These are phyloP conservation scores for Cladosporium sp. DNA, from an alignment of 2,329 filamentous ascomycete genomes.

Conservation along the genomic window DNA sequence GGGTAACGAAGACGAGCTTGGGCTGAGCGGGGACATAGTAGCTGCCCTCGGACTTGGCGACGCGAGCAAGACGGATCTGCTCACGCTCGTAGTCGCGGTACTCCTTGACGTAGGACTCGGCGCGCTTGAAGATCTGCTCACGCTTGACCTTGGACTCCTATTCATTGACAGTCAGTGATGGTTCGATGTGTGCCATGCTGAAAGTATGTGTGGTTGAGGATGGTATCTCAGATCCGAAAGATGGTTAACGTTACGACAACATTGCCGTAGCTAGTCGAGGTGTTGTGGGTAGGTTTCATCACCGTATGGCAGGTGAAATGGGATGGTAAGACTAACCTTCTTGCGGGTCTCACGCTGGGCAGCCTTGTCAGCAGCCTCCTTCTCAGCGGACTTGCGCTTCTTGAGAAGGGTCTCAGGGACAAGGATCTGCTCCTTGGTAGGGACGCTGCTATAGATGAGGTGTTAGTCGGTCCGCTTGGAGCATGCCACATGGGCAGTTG, in stretches of 20 bases:
- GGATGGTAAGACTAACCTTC: constrained; percentile 63
- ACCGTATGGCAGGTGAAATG: constrained; percentile 43
- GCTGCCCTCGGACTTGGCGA: constrained; percentile 86
- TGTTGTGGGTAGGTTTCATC: constrained; percentile 78
- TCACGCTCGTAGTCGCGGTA: constrained; percentile 98
- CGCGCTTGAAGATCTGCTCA: constrained; percentile 98
- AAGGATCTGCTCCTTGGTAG: constrained; percentile 91
- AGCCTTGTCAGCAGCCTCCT: constrained; percentile 86
- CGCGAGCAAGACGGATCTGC: constrained; percentile 88
- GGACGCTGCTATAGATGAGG: constrained; percentile 66
- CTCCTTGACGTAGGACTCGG: constrained; percentile 99
- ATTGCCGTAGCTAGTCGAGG: constrained; percentile 92
- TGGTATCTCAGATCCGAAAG: constrained; percentile 89
- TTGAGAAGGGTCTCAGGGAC: constrained; percentile 99
- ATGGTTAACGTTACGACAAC: constrained; percentile 98
- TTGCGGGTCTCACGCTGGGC: constrained; percentile 58
- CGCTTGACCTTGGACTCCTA: constrained; percentile 99
- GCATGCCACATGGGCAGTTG: constrained; percentile 44
- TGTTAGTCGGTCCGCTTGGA: constrained; percentile 67
- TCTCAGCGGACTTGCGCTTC: constrained; percentile 99
- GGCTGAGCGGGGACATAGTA: constrained; percentile 93
- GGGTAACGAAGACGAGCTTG: constrained; percentile 95
- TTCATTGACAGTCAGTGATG: constrained; percentile 34
- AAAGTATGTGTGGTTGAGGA: constrained; percentile 6
- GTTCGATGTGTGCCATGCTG: constrained; percentile 4